Evolutionary conservation across 805 yeast genomes (phyloP).

Genomic region (Lachancea sp.): DNA sequence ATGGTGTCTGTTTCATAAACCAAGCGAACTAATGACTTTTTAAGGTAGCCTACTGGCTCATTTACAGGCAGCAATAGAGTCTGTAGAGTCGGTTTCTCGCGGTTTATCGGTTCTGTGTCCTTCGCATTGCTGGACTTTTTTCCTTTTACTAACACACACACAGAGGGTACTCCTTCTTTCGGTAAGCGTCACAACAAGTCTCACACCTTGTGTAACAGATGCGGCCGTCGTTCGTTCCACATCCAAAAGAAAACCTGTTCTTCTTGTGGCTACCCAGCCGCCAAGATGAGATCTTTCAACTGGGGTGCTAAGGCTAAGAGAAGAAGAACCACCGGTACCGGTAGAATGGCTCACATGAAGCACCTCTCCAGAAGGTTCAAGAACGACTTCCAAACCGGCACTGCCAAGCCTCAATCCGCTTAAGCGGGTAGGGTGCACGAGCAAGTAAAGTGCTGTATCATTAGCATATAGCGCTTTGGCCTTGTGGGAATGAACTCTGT

Average conservation of each 20-base stretch:
- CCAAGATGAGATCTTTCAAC: slow-evolving; percentile 97
- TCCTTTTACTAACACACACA: slow-evolving; percentile 10
- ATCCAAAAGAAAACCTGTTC: slow-evolving; percentile 98
- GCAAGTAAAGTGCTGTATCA: slow-evolving; percentile 5
- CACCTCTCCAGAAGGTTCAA: slow-evolving; percentile 96
- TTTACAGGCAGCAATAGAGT: no score
- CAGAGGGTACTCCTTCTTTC: slow-evolving; percentile 99
- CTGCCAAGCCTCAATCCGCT: slow-evolving; percentile 60
- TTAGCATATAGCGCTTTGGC: slow-evolving; percentile 2
- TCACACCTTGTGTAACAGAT: slow-evolving; percentile 98
- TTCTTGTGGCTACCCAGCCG: slow-evolving; percentile 99
- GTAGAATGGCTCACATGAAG: slow-evolving; percentile 98
- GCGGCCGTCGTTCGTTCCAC: slow-evolving; percentile 99
- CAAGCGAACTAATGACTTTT: no score
- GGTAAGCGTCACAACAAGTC: slow-evolving; percentile 99
- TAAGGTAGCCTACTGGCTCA: no score
- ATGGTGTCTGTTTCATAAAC: no score
- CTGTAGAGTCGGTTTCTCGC: no score
- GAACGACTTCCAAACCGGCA: slow-evolving; percentile 96
- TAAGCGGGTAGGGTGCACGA: slow-evolving; percentile 31
- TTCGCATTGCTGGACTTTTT: no score
- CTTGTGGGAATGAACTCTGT: slow-evolving; percentile 6
- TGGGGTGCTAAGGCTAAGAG: slow-evolving; percentile 99
- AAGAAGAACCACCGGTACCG: slow-evolving; percentile 99
- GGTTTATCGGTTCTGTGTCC: no score